Evolutionary conservation across 2,329 filamentous ascomycete genomes (phyloP), one percentile per base, ranked within the genome.

Genomic region (Monosporascus sp.): DNA sequence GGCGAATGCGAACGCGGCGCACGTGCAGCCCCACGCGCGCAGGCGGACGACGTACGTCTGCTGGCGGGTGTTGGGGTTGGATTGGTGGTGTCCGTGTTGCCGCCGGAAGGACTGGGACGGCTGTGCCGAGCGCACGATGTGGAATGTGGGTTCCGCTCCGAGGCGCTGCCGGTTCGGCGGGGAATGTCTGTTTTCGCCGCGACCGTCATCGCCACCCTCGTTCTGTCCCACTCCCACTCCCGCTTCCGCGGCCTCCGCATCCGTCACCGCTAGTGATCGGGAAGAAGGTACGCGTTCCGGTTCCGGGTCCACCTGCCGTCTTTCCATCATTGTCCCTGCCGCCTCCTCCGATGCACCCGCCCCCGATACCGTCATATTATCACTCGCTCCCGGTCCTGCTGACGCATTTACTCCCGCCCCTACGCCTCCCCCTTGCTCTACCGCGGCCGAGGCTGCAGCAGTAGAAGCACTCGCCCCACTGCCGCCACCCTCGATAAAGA

Each of bases 1-100:
- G 20, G 86, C 77, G 57, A 95, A 86, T 0, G 87, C 80, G 69
- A 97, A 97, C 1, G 85, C 86, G 3, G 91, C 87, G 73, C 94
- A 99, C 1, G 84, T 89, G 70, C 94, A 99, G 69, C 88, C 91
- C 94, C 94, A 97, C 1, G 87, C 83, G 1, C 69, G 62, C 1
- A 92, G 77, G 9, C 86, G 82, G 17, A 97, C 88, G 61, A 89
- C 76, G 70, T 97, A 95, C 62, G 56, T 48, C 58, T 5, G 54
- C 48, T 52, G 36, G 49, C 63, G 54, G 45, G 36, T 4, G 35
- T 51, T 36, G 49, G 46, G 18, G 41, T 45, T 24, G 22, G 5
- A 24, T 27, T 37, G 59, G 57, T 9, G 62, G 53, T 52, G 66
- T 57, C 52, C 67, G 45, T 62, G 50, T 57, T 61, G 53, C 52